Evolutionary conservation across 306 rosid genomes (phyloP).

Genomic region (Acmispon strigosus): DNA sequence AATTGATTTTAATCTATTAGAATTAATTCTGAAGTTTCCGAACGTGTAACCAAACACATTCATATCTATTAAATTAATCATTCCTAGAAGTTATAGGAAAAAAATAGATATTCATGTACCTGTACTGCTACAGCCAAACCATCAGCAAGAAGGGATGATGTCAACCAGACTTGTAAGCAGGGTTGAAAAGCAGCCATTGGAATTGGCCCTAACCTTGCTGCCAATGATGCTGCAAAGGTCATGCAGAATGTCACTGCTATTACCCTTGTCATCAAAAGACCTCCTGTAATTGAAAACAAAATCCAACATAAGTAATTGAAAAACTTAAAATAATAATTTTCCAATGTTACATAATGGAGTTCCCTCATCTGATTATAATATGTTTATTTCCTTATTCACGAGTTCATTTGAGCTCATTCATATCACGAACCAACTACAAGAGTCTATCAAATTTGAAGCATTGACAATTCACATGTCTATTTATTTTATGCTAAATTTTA

Average conservation of each 20-base stretch:
- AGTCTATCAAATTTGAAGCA: too few relatives aligned
- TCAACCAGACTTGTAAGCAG: slow-evolving; percentile 79
- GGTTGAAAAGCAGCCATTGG: slow-evolving; percentile 94
- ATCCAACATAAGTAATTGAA: background rate
- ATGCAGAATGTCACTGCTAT: slow-evolving; percentile 89
- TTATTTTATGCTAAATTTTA: too few relatives aligned
- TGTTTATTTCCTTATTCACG: too few relatives aligned
- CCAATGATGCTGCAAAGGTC: slow-evolving; percentile 82
- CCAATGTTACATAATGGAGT: background rate
- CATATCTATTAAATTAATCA: background rate
- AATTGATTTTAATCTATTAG: too few relatives aligned
- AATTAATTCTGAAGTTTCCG: too few relatives aligned
- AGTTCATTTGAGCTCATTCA: too few relatives aligned
- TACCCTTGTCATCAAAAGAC: slow-evolving; percentile 58
- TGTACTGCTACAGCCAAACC: slow-evolving; percentile 94
- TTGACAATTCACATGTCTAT: too few relatives aligned
- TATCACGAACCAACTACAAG: too few relatives aligned
- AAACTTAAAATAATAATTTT: background rate
- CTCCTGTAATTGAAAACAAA: slow-evolving; percentile 38
- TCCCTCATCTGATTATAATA: too few relatives aligned
- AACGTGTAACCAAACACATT: too few relatives aligned
- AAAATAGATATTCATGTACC: slow-evolving; percentile 22
- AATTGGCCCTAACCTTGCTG: slow-evolving; percentile 65
- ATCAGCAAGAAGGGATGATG: slow-evolving; percentile 87
- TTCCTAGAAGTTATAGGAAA: background rate